Conservation (phyloP, 108 stramenopile genomes). For the Discostella pseudostelligera region DNA sequence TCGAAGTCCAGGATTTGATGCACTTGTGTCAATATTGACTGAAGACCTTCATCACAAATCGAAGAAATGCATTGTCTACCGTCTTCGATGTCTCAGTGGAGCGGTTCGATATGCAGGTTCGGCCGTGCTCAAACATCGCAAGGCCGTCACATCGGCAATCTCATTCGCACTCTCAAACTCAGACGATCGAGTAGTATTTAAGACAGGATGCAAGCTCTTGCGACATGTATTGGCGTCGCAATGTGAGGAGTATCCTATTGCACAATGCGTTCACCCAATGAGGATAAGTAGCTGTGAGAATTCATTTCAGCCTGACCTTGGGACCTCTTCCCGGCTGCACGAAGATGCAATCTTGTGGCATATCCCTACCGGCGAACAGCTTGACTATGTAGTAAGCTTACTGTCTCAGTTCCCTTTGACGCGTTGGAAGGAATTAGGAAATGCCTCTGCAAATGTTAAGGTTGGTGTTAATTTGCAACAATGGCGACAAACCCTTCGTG, state of each 20-base stretch:
- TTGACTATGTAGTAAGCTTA: slow-evolving; percentile 64
- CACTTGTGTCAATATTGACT: slow-evolving; percentile 64
- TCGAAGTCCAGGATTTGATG: slow-evolving; percentile 71
- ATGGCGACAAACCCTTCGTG: slow-evolving; percentile 57
- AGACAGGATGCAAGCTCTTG: slow-evolving; percentile 86
- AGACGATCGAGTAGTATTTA: slow-evolving; percentile 73
- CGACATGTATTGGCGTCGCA: slow-evolving; percentile 79
- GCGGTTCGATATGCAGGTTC: slow-evolving; percentile 70
- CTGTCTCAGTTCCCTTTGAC: slow-evolving; percentile 35
- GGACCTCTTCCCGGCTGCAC: slow-evolving; percentile 48
- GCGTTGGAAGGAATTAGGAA: slow-evolving; percentile 30
- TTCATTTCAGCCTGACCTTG: slow-evolving; percentile 16
- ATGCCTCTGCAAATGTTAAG: slow-evolving; percentile 1
- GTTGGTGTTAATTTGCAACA: slow-evolving; percentile 26
- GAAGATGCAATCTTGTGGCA: slow-evolving; percentile 69
- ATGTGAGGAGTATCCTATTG: slow-evolving; percentile 71
- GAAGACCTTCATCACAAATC: slow-evolving; percentile 69
- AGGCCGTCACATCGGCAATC: slow-evolving; percentile 54
- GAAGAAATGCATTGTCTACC: slow-evolving; percentile 72
- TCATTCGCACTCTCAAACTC: slow-evolving; percentile 59
- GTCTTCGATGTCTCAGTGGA: slow-evolving; percentile 78
- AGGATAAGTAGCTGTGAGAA: slow-evolving; percentile 9
- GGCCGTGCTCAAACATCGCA: slow-evolving; percentile 54
- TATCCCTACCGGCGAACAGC: slow-evolving; percentile 63
- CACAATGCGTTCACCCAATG: slow-evolving; percentile 43